These are phyloP conservation scores for Ascochyta lentis DNA, from an alignment of 2,329 filamentous ascomycete genomes.

Conservation along the genomic window DNA sequence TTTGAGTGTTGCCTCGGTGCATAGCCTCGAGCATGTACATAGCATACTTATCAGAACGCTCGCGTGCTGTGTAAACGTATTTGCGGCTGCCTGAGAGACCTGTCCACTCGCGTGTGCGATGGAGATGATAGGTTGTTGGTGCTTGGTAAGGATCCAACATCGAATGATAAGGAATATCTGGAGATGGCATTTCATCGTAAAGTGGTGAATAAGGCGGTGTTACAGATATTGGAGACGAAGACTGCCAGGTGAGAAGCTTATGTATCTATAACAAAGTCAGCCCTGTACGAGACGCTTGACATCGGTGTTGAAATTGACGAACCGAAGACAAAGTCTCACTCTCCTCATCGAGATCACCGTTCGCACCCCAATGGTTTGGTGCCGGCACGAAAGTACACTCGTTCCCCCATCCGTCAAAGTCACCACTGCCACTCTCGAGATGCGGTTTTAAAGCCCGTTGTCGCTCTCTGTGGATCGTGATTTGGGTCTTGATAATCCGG, in stretches of 20 bases:
- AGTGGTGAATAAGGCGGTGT: conserved; percentile 29
- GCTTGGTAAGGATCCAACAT: conserved; percentile 43
- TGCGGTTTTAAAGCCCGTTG: conserved; percentile 45
- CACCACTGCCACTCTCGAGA: conserved; percentile 46
- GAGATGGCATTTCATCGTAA: conserved; percentile 43
- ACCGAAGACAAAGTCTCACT: conserved; percentile 47
- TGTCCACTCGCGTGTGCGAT: conserved; percentile 49
- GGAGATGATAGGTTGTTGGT: conserved; percentile 44
- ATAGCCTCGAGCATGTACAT: conserved; percentile 46
- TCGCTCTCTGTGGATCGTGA: conserved; percentile 45
- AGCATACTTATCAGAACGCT: conserved; percentile 45
- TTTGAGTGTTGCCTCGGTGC: conserved; percentile 42
- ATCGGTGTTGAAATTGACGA: conserved; percentile 12
- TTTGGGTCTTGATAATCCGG: conserved; percentile 44
- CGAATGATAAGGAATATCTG: conserved; percentile 43
- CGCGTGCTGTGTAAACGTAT: conserved; percentile 47
- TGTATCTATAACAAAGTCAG: conserved; percentile 37
- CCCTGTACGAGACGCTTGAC: neutral
- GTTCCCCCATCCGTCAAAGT: conserved; percentile 45
- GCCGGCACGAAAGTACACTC: conserved; percentile 47
- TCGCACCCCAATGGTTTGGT: conserved; percentile 48
- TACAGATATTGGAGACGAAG: conserved; percentile 41
- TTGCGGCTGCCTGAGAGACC: conserved; percentile 42
- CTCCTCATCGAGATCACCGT: conserved; percentile 47
- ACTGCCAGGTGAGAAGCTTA: conserved; percentile 47